Evolutionary conservation across 176 grass and related monocot species (phyloP).

Genomic region (Phragmites australis): DNA sequence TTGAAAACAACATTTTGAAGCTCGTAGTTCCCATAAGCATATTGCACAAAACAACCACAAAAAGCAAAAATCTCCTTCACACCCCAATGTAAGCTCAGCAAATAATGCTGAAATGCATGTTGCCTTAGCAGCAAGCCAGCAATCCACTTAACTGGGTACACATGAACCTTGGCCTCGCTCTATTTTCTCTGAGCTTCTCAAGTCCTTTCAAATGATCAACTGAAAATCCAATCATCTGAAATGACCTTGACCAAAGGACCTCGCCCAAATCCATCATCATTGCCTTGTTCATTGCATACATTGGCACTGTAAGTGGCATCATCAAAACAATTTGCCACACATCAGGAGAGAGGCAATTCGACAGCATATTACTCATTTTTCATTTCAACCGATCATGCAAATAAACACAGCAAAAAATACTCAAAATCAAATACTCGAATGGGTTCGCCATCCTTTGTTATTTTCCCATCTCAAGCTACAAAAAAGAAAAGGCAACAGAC

Average conservation of each 20-base stretch:
- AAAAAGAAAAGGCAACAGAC: neutral
- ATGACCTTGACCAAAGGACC: conserved; percentile 10
- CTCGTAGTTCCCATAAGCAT: neutral
- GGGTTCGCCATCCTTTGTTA: neutral
- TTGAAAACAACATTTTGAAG: neutral
- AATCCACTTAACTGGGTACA: conserved; percentile 25
- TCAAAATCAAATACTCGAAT: neutral
- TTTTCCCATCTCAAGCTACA: neutral
- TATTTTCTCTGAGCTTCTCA: conserved; percentile 21
- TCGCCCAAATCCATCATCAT: conserved; percentile 5
- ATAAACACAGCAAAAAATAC: neutral
- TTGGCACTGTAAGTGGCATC: neutral
- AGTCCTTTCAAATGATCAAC: conserved; percentile 25
- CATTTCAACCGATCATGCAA: neutral
- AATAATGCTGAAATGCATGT: neutral
- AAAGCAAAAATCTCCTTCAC: neutral
- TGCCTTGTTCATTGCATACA: conserved; percentile 1
- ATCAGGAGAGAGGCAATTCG: neutral
- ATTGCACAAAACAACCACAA: neutral
- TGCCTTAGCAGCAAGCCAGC: neutral
- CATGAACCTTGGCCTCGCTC: conserved; percentile 19
- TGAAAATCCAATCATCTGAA: conserved; percentile 20
- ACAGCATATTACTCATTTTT: neutral
- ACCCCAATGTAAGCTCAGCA: neutral
- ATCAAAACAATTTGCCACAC: conserved; percentile 17